These are phyloP conservation scores for Penicillium arizonense DNA, from an alignment of 495 filamentous ascomycete genomes.

Conservation along the genomic window DNA sequence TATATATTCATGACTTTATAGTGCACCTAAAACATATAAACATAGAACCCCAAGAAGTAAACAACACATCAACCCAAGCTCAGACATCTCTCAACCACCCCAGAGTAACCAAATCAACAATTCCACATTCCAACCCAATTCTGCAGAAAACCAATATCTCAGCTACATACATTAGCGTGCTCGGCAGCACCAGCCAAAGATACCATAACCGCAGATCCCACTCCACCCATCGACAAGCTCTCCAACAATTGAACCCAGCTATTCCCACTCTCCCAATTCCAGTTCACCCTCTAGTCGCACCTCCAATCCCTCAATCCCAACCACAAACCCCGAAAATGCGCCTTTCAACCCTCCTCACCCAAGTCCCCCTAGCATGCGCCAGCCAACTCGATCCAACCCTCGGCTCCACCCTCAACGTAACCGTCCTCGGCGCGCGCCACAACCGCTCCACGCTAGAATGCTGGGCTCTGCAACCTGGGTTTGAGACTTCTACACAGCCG, in stretches of 20 bases:
- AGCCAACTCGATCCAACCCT: constrained; percentile 7
- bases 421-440: constrained; percentile 35
- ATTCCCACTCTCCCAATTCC: background rate
- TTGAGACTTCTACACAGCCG: constrained; percentile 35
- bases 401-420: constrained; percentile 37
- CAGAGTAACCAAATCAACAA: background rate
- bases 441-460: constrained; percentile 52
- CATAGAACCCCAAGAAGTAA: too few relatives aligned
- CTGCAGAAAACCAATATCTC: background rate
- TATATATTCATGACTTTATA: too few relatives aligned
- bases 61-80: too few relatives aligned
- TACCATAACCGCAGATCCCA: background rate
- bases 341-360: constrained; percentile 16
- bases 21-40: too few relatives aligned
- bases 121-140: background rate
- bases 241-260: background rate
- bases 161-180: background rate
- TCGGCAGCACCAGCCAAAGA: background rate
- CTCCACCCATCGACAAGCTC: background rate
- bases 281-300: background rate
- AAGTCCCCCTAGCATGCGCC: constrained; percentile 17
- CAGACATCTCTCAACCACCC: too few relatives aligned
- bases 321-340: constrained; percentile 16
- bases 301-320: background rate
- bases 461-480: constrained; percentile 48